Evolutionary conservation across 2,329 filamentous ascomycete genomes (phyloP), one percentile per base, ranked within the genome.

Genomic region (Ophiocordyceps camponoti-saundersi): DNA sequence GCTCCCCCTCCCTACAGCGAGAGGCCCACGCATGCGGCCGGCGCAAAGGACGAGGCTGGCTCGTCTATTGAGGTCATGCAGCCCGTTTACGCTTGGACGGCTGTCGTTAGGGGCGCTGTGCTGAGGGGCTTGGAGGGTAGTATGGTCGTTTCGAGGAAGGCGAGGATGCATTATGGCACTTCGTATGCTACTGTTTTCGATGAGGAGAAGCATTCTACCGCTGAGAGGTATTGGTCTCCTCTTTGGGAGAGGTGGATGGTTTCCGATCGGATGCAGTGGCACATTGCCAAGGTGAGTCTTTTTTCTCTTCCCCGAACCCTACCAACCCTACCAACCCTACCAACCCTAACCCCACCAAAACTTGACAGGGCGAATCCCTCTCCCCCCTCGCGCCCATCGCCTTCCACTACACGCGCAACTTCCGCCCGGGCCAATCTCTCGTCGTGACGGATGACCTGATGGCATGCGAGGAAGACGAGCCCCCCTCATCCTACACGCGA

Each of bases 401-500:
- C 2, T 89, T 90, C 64, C 84, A 89, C 67, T 90, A 89, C 64
- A 89, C 85, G 3, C 80, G 85, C 50, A 90, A 89, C 62, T 90
- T 90, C 65, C 77, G 83, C 1, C 82, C 83, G 0, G 80, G 82
- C 0, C 85, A 89, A 61, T 84, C 80, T 0, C 72, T 88, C 7
- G 64, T 86, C 4, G 85, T 90, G 6, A 84, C 85, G 46, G 85
- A 90, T 61, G 84, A 90, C 55, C 67, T 90, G 36, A 85, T 89
- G 50, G 82, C 81, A 4, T 86, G 80, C 55, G 82, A 85, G 48
- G 72, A 75, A 3, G 82, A 88, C 51, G 70, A 71, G 46, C 80
- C 79, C 6, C 82, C 79, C 0, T 70, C 61, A 1, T 70, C 77
- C 2, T 79, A 78, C 60, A 70, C 71, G 16, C 66, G 73, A 6